phyloP scores from a whole-genome alignment of 352 stramenopile species.

The Phytophthora sansomeana region DNA sequence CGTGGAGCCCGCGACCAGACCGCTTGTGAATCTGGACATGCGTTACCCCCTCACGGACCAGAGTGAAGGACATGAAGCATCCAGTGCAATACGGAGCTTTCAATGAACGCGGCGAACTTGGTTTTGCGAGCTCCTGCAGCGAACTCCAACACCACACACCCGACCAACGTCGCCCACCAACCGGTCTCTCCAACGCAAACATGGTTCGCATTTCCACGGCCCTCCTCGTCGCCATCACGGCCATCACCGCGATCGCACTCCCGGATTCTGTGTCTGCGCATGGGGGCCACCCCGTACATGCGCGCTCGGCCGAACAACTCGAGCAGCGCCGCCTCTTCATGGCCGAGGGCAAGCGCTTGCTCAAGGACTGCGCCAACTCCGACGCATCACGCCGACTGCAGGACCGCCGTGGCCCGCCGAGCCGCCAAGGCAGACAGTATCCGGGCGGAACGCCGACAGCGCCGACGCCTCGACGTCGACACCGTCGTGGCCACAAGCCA shows the following conservation, averaged over 20 bases:
- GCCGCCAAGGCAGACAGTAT: conserved; percentile 19
- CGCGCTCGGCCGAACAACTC: conserved; percentile 6
- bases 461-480: conserved; percentile 25
- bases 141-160: no score
- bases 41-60: no score
- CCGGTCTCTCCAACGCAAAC: no score
- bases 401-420: conserved; percentile 13
- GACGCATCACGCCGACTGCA: no score
- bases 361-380: conserved; percentile 35
- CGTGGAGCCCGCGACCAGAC: no score
- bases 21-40: no score
- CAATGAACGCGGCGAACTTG: no score
- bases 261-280: conserved; percentile 4
- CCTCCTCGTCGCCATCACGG: background rate
- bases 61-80: no score
- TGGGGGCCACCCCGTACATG: conserved; percentile 3
- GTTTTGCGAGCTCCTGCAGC: no score
- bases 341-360: conserved; percentile 29
- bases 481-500: conserved; percentile 28
- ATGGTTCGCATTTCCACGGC: conserved; percentile 15
- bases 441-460: conserved; percentile 17
- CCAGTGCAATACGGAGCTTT: no score
- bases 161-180: no score
- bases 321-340: conserved; percentile 35
- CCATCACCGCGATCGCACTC: background rate